phyloP scores from a whole-genome alignment of 2,329 filamentous ascomycete genomes.

The Colletotrichum sp. region DNA sequence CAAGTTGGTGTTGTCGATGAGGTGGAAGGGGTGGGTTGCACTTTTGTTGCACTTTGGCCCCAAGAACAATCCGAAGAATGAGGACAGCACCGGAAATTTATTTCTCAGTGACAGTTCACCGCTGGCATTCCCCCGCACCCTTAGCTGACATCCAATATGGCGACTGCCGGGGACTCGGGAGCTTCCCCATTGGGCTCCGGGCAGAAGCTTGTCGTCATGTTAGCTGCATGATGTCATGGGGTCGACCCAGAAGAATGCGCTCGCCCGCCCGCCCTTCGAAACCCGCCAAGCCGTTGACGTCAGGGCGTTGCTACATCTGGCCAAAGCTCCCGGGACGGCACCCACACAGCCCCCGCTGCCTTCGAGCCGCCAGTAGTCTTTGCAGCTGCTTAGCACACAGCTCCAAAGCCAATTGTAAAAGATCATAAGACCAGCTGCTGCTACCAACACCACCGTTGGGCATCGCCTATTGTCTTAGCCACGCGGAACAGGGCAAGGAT shows the following conservation, averaged over 20 bases:
- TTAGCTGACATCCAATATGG: background rate
- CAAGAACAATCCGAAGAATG: background rate
- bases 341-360: background rate
- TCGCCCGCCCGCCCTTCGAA: background rate
- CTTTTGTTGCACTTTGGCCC: background rate
- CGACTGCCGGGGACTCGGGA: background rate
- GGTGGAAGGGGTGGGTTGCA: background rate
- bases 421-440: background rate
- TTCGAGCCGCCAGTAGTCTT: background rate
- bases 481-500: background rate
- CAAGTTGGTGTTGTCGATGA: background rate
- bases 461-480: background rate
- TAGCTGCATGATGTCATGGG: conserved; percentile 20
- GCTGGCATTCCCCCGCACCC: background rate
- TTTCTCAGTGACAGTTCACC: background rate
- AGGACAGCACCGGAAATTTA: background rate
- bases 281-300: conserved; percentile 17
- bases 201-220: conserved; percentile 12
- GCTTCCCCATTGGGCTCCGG: conserved; percentile 2
- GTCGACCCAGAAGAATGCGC: background rate
- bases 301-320: background rate
- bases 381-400: background rate
- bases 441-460: background rate
- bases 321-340: background rate
- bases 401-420: background rate